Percentiles rank a stretch among this genome's conserved stretches.
phyloP scores from a whole-genome alignment of 2,329 filamentous ascomycete species.

The Botrytis hyacinthi region DNA sequence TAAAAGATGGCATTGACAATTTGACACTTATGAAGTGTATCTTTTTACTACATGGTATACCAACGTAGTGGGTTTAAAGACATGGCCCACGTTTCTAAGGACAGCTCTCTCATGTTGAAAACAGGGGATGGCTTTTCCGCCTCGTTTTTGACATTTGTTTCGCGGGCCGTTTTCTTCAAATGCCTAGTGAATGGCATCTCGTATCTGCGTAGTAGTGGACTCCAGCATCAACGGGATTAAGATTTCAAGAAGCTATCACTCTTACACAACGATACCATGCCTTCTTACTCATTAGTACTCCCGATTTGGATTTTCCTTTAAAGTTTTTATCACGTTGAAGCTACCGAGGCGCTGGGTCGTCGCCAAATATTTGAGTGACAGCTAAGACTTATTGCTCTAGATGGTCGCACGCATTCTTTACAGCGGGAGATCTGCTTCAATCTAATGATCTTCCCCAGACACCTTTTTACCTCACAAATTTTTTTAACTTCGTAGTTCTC shows the following conservation, averaged over 20 bases:
- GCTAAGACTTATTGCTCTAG: background rate
- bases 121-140: background rate
- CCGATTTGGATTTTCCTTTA: background rate
- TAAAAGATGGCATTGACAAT: too few species aligned
- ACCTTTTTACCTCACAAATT: background rate
- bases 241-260: background rate
- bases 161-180: background rate
- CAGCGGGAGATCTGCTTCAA: background rate
- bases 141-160: background rate
- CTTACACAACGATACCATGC: background rate
- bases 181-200: background rate
- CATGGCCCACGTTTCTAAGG: background rate
- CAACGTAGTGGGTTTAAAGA: background rate
- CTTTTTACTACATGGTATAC: background rate
- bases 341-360: background rate
- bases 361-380: background rate
- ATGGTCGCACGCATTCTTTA: background rate
- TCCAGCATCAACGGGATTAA: background rate
- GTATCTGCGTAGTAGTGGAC: conserved; percentile 7
- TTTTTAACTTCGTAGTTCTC: background rate
- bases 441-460: background rate
- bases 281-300: background rate
- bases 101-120: background rate
- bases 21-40: background rate
- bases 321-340: background rate